Percentiles rank a stretch among this genome's conserved stretches.
phyloP scores from a whole-genome alignment of 768 basidiomycete species.

The Rossbeevera mucosa region DNA sequence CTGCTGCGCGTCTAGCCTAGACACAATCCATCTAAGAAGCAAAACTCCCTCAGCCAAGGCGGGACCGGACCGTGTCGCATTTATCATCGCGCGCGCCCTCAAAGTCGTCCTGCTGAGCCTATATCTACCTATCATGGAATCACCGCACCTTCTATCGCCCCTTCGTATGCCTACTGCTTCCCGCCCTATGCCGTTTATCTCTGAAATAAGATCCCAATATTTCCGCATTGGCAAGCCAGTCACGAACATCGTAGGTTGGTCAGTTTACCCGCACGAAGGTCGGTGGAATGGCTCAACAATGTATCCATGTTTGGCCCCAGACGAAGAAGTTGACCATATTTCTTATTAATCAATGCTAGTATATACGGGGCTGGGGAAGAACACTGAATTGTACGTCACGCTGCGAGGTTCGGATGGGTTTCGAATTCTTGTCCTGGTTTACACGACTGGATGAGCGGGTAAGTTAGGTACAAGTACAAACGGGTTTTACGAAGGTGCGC shows the following conservation, averaged over 20 bases:
- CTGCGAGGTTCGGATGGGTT: not conserved
- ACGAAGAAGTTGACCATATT: not conserved
- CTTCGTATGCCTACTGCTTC: not conserved
- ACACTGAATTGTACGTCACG: not conserved
- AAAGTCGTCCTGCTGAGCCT: not conserved
- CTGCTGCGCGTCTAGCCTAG: not conserved
- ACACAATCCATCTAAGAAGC: not conserved
- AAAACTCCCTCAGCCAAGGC: not conserved
- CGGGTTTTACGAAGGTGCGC: not conserved
- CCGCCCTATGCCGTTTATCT: not conserved
- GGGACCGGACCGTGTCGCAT: not conserved
- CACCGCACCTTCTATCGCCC: not conserved
- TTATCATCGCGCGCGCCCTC: not conserved
- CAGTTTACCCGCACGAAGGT: not conserved
- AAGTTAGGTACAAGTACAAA: not conserved
- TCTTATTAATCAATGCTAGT: slow-evolving; percentile 2
- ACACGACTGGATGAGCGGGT: not conserved
- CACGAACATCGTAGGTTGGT: not conserved
- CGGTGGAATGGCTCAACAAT: not conserved
- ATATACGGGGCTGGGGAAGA: not conserved
- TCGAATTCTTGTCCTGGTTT: not conserved
- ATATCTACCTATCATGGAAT: not conserved
- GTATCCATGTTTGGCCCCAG: not conserved
- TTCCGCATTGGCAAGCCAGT: not conserved
- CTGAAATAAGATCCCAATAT: not conserved